Percentiles rank a stretch among this genome's conserved stretches.
Evolutionary conservation across 2,329 filamentous ascomycete species (phyloP).

Genomic region (Penicillium sp.): DNA sequence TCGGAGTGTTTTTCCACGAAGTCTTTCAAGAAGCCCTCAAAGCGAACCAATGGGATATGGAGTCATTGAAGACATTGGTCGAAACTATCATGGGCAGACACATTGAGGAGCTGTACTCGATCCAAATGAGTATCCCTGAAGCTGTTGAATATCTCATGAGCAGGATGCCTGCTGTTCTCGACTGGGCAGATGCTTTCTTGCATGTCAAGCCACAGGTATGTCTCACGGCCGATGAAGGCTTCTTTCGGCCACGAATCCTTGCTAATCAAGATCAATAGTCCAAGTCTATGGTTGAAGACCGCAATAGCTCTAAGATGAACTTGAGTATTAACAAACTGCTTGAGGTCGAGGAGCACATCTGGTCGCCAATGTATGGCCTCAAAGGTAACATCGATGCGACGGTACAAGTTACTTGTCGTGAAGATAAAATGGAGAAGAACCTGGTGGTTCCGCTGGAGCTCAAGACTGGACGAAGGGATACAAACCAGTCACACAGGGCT

Average conservation of each 20-base stretch:
- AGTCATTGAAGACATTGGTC: conserved; percentile 66
- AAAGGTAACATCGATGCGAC: conserved; percentile 99
- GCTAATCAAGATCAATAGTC: conserved; percentile 45
- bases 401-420: conserved; percentile 79
- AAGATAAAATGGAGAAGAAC: conserved; percentile 64
- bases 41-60: conserved; percentile 74
- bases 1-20: conserved; percentile 91
- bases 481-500: conserved; percentile 78
- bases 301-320: conserved; percentile 70
- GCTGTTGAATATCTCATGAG: conserved; percentile 77
- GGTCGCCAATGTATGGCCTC: conserved; percentile 95
- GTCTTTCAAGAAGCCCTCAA: conserved; percentile 89
- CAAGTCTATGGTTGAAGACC: conserved; percentile 74
- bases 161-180: conserved; percentile 77
- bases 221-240: neutral
- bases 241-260: conserved; percentile 9
- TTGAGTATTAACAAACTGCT: conserved; percentile 92
- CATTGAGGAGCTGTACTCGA: conserved; percentile 84
- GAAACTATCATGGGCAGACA: conserved; percentile 70
- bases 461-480: conserved; percentile 83
- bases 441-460: conserved; percentile 91
- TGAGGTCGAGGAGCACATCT: conserved; percentile 95
- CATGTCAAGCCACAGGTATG: conserved; percentile 66
- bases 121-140: conserved; percentile 70
- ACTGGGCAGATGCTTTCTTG: conserved; percentile 83